Conservation (phyloP, 371 early-diverging fungal genomes). For the Mucor circinelloides region DNA sequence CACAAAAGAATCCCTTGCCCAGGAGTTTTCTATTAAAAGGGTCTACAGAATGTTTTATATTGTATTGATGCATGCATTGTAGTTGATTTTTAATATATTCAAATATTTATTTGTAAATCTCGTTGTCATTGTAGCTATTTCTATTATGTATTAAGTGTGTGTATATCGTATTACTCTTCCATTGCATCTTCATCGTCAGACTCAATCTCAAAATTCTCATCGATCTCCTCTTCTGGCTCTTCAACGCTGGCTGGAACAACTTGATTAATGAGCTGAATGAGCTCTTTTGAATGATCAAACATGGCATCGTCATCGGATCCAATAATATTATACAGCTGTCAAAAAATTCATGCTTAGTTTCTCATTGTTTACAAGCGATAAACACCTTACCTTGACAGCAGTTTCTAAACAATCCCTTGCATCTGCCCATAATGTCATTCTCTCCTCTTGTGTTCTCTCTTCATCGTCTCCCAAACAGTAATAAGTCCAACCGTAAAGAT, state of each 20-base stretch:
- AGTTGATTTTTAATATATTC: slow-evolving; percentile 1
- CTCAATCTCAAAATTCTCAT: slow-evolving; percentile 38
- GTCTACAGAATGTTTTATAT: not conserved
- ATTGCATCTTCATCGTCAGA: slow-evolving; percentile 50
- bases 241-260: slow-evolving; percentile 50
- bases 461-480: slow-evolving; percentile 78
- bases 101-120: slow-evolving; percentile 1
- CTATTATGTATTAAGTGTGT: not conserved
- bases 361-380: not conserved
- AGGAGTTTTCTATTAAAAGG: slow-evolving; percentile 1
- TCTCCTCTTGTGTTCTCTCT: slow-evolving; percentile 50
- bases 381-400: slow-evolving; percentile 63
- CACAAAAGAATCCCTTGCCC: not conserved
- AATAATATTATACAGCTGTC: slow-evolving; percentile 57
- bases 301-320: slow-evolving; percentile 73
- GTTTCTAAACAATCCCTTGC: slow-evolving; percentile 79
- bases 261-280: slow-evolving; percentile 57
- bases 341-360: not conserved
- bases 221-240: slow-evolving; percentile 43
- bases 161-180: slow-evolving; percentile 32
- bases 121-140: slow-evolving; percentile 4
- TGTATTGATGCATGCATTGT: not conserved
- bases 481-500: slow-evolving; percentile 92
- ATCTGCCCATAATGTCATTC: slow-evolving; percentile 63
- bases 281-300: slow-evolving; percentile 70